Conservation (phyloP, 495 filamentous ascomycete species). For the Podospora bellae-mahoneyi region DNA sequence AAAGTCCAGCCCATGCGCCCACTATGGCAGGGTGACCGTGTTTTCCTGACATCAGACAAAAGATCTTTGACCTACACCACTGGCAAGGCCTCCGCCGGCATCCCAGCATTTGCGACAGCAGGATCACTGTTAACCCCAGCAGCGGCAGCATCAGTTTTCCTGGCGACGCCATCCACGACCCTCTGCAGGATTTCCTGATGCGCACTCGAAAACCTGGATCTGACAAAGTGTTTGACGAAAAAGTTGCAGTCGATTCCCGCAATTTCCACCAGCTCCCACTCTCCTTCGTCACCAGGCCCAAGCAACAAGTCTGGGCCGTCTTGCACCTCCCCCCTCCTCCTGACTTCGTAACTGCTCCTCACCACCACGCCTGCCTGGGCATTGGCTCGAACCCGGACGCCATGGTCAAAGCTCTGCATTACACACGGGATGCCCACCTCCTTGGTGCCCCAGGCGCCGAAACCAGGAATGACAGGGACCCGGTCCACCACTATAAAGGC, state of each 20-base stretch:
- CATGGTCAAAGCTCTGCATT: conserved; percentile 34
- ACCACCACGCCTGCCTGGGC: conserved; percentile 33
- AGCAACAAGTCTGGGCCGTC: conserved; percentile 11
- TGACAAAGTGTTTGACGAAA: conserved; percentile 35
- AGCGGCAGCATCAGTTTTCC: not conserved
- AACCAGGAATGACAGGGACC: conserved; percentile 39
- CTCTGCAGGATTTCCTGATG: conserved; percentile 30
- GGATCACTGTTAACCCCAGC: not conserved
- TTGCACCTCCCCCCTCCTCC: conserved; percentile 24
- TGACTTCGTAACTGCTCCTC: conserved; percentile 37
- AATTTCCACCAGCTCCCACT: conserved; percentile 37
- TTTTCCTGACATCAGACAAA: not conserved
- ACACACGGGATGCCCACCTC: conserved; percentile 33
- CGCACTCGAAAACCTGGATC: conserved; percentile 23
- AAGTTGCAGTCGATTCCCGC: conserved; percentile 29
- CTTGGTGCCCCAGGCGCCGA: conserved; percentile 31
- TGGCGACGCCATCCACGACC: conserved; percentile 22
- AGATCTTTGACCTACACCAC: not conserved
- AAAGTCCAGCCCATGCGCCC: not conserved
- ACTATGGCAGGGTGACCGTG: not conserved
- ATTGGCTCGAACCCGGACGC: conserved; percentile 33
- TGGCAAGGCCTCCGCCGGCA: not conserved
- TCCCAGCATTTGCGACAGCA: not conserved
- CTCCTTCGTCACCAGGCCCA: conserved; percentile 21
- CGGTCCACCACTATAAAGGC: conserved; percentile 37